phyloP scores from a whole-genome alignment of 139 green algal genomes.

The Spirogloea muscicola region DNA sequence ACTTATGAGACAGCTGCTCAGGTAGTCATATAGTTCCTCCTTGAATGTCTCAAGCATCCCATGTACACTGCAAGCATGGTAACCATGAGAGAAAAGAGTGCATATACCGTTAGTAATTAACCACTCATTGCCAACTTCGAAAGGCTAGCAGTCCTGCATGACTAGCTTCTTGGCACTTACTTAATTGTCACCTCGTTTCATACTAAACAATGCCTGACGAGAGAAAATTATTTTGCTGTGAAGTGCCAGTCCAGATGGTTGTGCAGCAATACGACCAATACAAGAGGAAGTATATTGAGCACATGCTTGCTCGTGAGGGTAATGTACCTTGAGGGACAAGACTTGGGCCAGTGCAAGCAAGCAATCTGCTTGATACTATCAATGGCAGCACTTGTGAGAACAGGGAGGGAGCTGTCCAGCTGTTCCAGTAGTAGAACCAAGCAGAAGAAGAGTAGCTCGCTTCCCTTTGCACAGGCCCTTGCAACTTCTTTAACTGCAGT shows the following conservation, averaged over 20 bases:
- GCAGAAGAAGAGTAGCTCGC: slow-evolving; percentile 19
- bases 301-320: too few species aligned
- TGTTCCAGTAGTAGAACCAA: neutral
- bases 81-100: neutral
- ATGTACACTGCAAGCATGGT: neutral
- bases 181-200: neutral
- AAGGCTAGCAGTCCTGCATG: too few species aligned
- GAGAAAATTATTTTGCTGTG: neutral
- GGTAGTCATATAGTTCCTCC: slow-evolving; percentile 31
- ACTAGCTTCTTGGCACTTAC: neutral
- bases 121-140: too few species aligned
- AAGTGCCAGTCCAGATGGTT: slow-evolving; percentile 14
- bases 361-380: neutral
- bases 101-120: too few species aligned
- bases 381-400: neutral
- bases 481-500: neutral
- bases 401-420: neutral
- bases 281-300: neutral
- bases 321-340: too few species aligned
- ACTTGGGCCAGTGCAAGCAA: too few species aligned
- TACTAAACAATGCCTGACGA: neutral
- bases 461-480: neutral
- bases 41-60: slow-evolving; percentile 34
- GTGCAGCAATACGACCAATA: neutral
- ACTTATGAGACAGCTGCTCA: slow-evolving; percentile 7